Percentiles rank a stretch among this genome's conserved stretches.
Conservation (phyloP, 768 basidiomycete genomes). For the Termitomyces sp. region DNA sequence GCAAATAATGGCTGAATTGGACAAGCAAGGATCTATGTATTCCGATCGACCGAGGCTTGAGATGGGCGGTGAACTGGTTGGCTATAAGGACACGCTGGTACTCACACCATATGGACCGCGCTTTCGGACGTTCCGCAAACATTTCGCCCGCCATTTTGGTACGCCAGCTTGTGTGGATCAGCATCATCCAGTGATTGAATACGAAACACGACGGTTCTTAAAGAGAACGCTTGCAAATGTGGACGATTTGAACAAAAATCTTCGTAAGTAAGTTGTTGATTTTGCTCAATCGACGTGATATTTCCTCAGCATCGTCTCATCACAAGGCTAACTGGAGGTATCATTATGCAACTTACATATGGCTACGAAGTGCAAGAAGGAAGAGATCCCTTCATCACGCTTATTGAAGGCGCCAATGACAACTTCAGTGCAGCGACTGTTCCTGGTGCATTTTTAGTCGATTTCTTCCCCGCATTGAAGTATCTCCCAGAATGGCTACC, state of each 20-base stretch:
- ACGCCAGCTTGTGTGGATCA: constrained; percentile 25
- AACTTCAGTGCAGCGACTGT: constrained; percentile 49
- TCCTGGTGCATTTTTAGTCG: constrained; percentile 46
- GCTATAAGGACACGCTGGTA: constrained; percentile 45
- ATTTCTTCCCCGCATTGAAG: constrained; percentile 39
- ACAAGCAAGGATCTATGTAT: constrained; percentile 44
- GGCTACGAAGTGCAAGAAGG: constrained; percentile 54
- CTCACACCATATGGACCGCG: constrained; percentile 40
- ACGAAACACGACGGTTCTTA: constrained; percentile 34
- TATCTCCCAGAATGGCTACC: constrained; percentile 56
- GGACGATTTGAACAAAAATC: constrained; percentile 28
- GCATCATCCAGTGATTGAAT: constrained; percentile 30
- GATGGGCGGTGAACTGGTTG: constrained; percentile 50
- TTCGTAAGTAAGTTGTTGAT: constrained; percentile 37
- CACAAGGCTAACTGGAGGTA: constrained; percentile 45
- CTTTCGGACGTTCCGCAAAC: constrained; percentile 41
- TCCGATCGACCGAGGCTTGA: constrained; percentile 46
- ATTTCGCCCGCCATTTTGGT: constrained; percentile 41
- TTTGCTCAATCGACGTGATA: background rate
- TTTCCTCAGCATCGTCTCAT: background rate
- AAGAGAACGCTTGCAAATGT: constrained; percentile 31
- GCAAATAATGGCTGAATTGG: constrained; percentile 41
- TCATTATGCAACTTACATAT: constrained; percentile 53
- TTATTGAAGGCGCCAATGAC: constrained; percentile 49
- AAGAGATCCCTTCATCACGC: constrained; percentile 46